Conservation (phyloP, 371 early-diverging fungal genomes). For the Aphelidium insulamus region DNA sequence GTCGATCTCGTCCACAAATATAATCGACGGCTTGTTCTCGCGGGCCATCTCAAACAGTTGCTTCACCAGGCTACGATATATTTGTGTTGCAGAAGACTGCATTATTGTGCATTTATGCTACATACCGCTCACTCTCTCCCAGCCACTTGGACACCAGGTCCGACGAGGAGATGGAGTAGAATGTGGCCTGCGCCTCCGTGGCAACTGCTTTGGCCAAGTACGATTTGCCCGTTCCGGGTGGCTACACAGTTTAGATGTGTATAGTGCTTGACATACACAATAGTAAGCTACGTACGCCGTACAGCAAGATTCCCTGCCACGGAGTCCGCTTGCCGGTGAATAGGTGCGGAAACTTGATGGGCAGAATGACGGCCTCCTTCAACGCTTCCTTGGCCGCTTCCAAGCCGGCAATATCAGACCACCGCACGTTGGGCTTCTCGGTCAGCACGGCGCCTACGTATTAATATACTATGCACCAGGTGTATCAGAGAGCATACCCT, state of each 20-base stretch:
- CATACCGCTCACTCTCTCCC: conserved; percentile 80
- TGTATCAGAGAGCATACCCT: conserved; percentile 17
- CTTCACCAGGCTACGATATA: conserved; percentile 45
- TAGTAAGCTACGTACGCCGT: conserved; percentile 40
- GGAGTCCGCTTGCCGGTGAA: conserved; percentile 89
- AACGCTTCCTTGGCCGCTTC: conserved; percentile 95
- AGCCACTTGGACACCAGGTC: conserved; percentile 94
- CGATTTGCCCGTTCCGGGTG: conserved; percentile 96
- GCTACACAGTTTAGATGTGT: conserved; percentile 14
- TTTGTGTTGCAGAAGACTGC: not conserved
- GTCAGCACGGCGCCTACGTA: conserved; percentile 68
- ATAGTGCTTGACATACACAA: conserved; percentile 9
- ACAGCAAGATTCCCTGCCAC: conserved; percentile 90
- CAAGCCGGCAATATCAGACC: conserved; percentile 95
- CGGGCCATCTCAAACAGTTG: conserved; percentile 85
- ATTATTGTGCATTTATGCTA: conserved; percentile 1
- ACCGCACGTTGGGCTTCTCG: conserved; percentile 84
- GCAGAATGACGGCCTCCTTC: conserved; percentile 95
- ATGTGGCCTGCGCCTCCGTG: conserved; percentile 83
- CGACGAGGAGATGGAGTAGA: conserved; percentile 84
- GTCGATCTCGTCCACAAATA: conserved; percentile 97
- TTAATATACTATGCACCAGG: too few relatives aligned
- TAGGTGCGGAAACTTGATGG: conserved; percentile 87
- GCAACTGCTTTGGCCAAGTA: conserved; percentile 94
- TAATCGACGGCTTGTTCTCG: conserved; percentile 76